These are phyloP conservation scores for Paracorniculantispora psalliotae DNA, from an alignment of 2,329 filamentous ascomycete genomes.

Conservation along the genomic window DNA sequence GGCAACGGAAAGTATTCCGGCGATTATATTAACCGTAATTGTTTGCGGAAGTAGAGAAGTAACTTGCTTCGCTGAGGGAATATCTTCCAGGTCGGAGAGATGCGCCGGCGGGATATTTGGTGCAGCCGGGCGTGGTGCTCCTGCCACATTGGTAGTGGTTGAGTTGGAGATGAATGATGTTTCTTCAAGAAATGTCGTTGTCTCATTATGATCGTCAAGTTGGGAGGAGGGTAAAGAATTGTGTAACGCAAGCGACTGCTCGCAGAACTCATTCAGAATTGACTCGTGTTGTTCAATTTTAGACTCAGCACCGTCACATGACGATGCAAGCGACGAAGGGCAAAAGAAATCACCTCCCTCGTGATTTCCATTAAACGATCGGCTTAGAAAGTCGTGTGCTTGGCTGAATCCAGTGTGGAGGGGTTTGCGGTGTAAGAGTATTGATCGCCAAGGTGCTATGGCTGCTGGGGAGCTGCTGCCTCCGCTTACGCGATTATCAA, in stretches of 20 bases:
- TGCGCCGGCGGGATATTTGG: constrained; percentile 25
- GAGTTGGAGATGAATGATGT: constrained; percentile 31
- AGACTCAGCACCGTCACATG: not conserved
- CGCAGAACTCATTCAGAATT: constrained; percentile 62
- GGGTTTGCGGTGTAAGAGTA: constrained; percentile 43
- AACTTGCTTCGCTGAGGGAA: constrained; percentile 65
- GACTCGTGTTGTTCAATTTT: constrained; percentile 30
- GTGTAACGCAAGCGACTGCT: constrained; percentile 71
- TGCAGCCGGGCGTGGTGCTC: constrained; percentile 18
- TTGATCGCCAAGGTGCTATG: constrained; percentile 47
- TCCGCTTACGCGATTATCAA: not conserved
- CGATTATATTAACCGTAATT: constrained; percentile 76
- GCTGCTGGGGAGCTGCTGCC: constrained; percentile 28
- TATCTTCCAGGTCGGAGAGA: constrained; percentile 55
- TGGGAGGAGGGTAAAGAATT: constrained; percentile 61
- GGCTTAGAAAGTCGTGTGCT: constrained; percentile 31
- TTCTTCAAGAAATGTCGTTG: constrained; percentile 30
- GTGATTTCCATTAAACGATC: constrained; percentile 24
- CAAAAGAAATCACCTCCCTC: constrained; percentile 39
- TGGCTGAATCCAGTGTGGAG: constrained; percentile 52
- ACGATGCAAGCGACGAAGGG: constrained; percentile 23
- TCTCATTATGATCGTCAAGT: constrained; percentile 29
- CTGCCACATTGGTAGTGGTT: constrained; percentile 17
- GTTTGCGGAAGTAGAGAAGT: constrained; percentile 69
- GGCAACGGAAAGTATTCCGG: constrained; percentile 68